Base-by-base conservation (phyloP, 306 rosid genomes). In the Vigna nakashimae region DNA sequence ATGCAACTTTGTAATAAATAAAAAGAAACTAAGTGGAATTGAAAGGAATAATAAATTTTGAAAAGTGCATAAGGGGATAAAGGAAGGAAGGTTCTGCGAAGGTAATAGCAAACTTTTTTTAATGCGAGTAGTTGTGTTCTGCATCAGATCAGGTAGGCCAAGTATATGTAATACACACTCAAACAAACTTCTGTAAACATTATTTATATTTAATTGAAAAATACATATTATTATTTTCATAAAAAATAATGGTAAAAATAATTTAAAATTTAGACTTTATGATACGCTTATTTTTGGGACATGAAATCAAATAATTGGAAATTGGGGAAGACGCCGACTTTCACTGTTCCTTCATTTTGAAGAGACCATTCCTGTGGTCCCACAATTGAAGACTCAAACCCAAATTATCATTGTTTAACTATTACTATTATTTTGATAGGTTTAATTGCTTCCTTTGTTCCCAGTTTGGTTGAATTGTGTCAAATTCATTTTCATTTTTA, bases 71-170 rank as follows among this genome's bases (percentile, higher is more conserved):
- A 71, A 71, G 13, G 26, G 57, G 57, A 9, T 46, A 63, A 63
- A 63, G 2, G 46, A 16, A 34, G 68, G 68, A 63, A 63, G 46
- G 68, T 63, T 63, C 68, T 34, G n/a, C 14, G 68, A 63, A 63
- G 68, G 46, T 32, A 63, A 63, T 22, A 63, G 0, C 68, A 32
- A 32, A 63, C 14, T 15, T 63, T 63, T 24, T 63, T 16, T 34
- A 4, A 6, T 28, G 32, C 32, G 32, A 28, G 32, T 28, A 4
- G 32, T 28, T 28, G 32, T 28, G 32, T 30, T 30, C 34, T 3
- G 5, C 34, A 30, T 30, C 34, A 30, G 5, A 30, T 30, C 34
- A 3, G 34, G 5, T 30, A 30, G 34, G 34, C 5, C 34, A 30
- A 30, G 5, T 30, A 60, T 42, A 42, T 42, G 28, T 26, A 2